Conservation (phyloP, 1,284 basidiomycete species). For the Sutorius eximius region DNA sequence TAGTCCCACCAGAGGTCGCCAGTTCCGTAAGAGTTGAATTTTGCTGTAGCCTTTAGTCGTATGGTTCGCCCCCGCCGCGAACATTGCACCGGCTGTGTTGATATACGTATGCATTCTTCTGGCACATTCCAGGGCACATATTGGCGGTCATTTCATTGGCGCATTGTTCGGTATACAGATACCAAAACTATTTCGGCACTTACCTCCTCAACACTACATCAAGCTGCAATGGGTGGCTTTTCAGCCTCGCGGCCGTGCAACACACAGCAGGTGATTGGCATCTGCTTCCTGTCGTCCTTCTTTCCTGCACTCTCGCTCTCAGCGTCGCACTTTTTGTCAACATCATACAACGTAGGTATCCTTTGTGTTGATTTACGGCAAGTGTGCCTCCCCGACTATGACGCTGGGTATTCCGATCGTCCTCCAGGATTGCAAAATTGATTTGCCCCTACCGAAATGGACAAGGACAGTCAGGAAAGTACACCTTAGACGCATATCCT, state of each 20-base stretch:
- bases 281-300: slow-evolving; percentile 57
- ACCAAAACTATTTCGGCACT: slow-evolving; percentile 54
- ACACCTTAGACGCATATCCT: neutral
- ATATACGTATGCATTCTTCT: slow-evolving; percentile 53
- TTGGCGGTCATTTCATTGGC: slow-evolving; percentile 38
- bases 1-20: slow-evolving; percentile 42
- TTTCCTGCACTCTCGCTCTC: slow-evolving; percentile 51
- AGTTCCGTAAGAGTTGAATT: slow-evolving; percentile 20
- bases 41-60: neutral
- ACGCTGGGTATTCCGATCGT: neutral
- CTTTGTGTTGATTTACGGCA: slow-evolving; percentile 51
- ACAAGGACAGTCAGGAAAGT: neutral
- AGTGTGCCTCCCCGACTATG: neutral
- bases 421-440: neutral
- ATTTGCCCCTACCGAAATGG: neutral
- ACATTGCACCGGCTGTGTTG: slow-evolving; percentile 58
- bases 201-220: slow-evolving; percentile 43
- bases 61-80: slow-evolving; percentile 41
- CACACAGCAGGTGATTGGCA: slow-evolving; percentile 46
- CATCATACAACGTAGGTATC: slow-evolving; percentile 59
- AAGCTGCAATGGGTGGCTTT: slow-evolving; percentile 54
- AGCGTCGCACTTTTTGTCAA: slow-evolving; percentile 54
- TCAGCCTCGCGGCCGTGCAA: slow-evolving; percentile 47
- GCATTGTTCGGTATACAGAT: slow-evolving; percentile 46
- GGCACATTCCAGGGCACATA: slow-evolving; percentile 58